A percentile compares a stretch with the other conserved stretches of the same genome.
phyloP scores from a whole-genome alignment of 768 basidiomycete species.

The Lactifluus echinatus region DNA sequence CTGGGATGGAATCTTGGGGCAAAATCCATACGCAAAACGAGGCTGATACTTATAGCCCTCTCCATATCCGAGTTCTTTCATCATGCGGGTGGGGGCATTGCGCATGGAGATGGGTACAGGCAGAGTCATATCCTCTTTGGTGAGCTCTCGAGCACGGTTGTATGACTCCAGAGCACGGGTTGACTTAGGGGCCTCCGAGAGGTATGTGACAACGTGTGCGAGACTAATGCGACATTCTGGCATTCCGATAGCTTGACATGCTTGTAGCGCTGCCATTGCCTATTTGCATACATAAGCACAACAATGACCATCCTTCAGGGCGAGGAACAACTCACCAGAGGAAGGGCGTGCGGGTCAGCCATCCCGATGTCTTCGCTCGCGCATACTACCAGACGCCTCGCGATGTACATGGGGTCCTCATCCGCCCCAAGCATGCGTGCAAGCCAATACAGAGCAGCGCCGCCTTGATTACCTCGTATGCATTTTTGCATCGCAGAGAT shows the following conservation, averaged over 20 bases:
- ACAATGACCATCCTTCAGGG: neutral
- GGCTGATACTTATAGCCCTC: conserved; percentile 45
- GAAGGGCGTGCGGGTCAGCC: conserved; percentile 67
- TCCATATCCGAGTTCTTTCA: conserved; percentile 48
- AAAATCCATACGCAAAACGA: conserved; percentile 30
- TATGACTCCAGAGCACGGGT: conserved; percentile 75
- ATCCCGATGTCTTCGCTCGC: conserved; percentile 84
- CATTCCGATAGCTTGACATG: conserved; percentile 67
- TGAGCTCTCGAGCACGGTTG: conserved; percentile 53
- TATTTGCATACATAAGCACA: conserved; percentile 22
- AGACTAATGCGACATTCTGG: conserved; percentile 78
- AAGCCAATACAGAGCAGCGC: conserved; percentile 83
- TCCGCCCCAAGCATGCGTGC: conserved; percentile 74
- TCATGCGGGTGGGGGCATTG: conserved; percentile 66
- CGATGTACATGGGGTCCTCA: conserved; percentile 75
- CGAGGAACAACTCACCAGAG: conserved; percentile 41
- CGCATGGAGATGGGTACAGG: conserved; percentile 67
- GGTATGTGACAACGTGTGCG: conserved; percentile 69
- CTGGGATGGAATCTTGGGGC: no score
- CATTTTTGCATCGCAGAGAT: conserved; percentile 82
- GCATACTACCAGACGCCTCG: conserved; percentile 65
- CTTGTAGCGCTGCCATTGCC: conserved; percentile 57
- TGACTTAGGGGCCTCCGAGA: conserved; percentile 74
- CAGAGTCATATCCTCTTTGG: conserved; percentile 41
- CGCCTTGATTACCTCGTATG: conserved; percentile 65